Base-by-base conservation (phyloP, 2,329 filamentous ascomycete species). In the Trichophyton simii region DNA sequence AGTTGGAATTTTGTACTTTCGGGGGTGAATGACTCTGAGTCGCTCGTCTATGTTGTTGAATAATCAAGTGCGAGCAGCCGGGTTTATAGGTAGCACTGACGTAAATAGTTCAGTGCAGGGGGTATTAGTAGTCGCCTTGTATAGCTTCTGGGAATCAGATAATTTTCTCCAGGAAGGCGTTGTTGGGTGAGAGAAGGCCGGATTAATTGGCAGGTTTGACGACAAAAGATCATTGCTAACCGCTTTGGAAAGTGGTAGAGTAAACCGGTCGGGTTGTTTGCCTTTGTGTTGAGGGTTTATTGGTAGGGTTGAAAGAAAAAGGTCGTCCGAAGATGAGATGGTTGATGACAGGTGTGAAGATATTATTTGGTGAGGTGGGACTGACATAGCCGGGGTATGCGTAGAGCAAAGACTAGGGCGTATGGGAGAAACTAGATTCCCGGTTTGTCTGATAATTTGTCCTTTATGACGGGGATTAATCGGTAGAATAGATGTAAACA, bases 301-400 rank as follows among this genome's bases (percentile, higher is more conserved):
- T 3, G 62, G 60, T n/a, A 62, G 36, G 5, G 18, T 9, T 46
- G 63, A 64, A 9, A 31, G 54, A 15, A 59, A 50, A 22, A 64
- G 52, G 38, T 62, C 55, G 8, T 57, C 38, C 20, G 36, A 28
- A 63, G 46, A 18, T 25, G 63, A 64, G 57, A 66, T 67, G 50
- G 69, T 57, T 25, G 55, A 58, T 25, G 13, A n/a, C 15, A 42
- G 22, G 4, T 38, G 34, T 38, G 28, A 4, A 18, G 15, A 65
- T 65, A 11, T 65, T 65, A 15, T 65, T 67, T 55, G 64, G 59
- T 20, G 66, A 67, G 7, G 64, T 68, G 60, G 64, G 63, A 25
- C 65, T 36, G 50, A 2, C 18, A 34, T 55, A 20, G 11, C 1
- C 7, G 50, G 28, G 3, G n/a, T 6, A 15, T 36, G 15, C 18